Conservation (phyloP, 352 stramenopile genomes). For the Phytophthora pseudosyringae region DNA sequence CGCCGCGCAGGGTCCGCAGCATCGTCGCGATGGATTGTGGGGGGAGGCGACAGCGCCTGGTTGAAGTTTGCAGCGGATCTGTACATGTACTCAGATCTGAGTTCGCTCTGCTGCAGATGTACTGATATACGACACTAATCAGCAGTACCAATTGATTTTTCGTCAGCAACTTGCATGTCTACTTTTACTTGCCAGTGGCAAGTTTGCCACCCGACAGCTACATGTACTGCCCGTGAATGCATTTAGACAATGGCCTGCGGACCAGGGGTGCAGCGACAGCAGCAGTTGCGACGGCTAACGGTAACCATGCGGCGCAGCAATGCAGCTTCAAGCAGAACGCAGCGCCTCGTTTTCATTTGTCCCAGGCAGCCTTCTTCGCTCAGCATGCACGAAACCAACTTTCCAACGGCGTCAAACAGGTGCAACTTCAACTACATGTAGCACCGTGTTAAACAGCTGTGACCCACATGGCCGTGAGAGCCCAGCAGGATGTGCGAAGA, state of each 20-base stretch:
- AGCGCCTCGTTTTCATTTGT: background rate
- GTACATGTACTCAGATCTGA: constrained; percentile 5
- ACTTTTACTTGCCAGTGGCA: too few species aligned
- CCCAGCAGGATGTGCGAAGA: constrained; percentile 2
- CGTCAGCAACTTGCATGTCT: too few species aligned
- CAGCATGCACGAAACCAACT: too few species aligned
- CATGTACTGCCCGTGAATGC: too few species aligned
- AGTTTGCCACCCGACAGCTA: too few species aligned
- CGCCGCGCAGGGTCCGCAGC: constrained; percentile 9
- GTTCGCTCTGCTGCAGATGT: background rate
- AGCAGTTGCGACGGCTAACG: too few species aligned
- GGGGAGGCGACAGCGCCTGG: background rate
- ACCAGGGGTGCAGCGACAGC: too few species aligned
- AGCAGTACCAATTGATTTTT: too few species aligned
- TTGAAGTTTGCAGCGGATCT: constrained; percentile 7
- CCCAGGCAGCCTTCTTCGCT: background rate
- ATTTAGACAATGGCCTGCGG: too few species aligned
- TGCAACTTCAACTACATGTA: background rate
- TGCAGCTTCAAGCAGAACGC: too few species aligned
- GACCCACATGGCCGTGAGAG: background rate
- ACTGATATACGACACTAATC: too few species aligned
- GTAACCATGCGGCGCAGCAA: too few species aligned
- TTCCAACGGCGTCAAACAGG: background rate
- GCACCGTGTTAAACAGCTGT: constrained; percentile 8
- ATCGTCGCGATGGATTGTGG: constrained; percentile 14